Conservation (phyloP, 371 early-diverging fungal species). For the Mucor sp. region DNA sequence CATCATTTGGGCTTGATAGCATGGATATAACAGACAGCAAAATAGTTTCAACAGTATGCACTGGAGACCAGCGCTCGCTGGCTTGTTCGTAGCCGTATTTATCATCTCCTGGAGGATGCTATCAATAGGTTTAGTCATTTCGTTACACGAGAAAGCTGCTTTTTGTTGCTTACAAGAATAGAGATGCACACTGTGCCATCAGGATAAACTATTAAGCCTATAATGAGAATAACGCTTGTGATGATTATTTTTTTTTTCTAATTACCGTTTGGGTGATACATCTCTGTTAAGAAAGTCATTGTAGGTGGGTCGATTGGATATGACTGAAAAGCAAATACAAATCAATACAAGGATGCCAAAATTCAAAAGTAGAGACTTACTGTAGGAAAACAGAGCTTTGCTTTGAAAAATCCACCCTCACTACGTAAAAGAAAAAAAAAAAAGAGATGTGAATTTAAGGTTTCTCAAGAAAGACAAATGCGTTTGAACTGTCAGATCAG, state of each 20-base stretch:
- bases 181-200: constrained; percentile 92
- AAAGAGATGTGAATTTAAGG: constrained; percentile 5
- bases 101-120: constrained; percentile 84
- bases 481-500: constrained; percentile 15
- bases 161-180: constrained; percentile 68
- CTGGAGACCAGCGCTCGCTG: constrained; percentile 92
- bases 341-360: neutral
- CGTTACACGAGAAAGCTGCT: neutral
- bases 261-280: constrained; percentile 85
- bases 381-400: constrained; percentile 79
- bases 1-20: constrained; percentile 92
- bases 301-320: constrained; percentile 87
- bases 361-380: constrained; percentile 27
- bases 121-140: neutral
- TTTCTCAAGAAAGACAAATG: neutral
- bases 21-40: constrained; percentile 85
- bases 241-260: neutral
- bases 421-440: constrained; percentile 11
- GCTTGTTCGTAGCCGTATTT: constrained; percentile 92
- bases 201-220: constrained; percentile 59
- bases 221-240: neutral
- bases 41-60: constrained; percentile 95
- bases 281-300: constrained; percentile 77
- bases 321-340: constrained; percentile 26
- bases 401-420: constrained; percentile 94